These are phyloP conservation scores for Kwoniella mangroviensis DNA, from an alignment of 768 basidiomycete species.

Conservation along the genomic window DNA sequence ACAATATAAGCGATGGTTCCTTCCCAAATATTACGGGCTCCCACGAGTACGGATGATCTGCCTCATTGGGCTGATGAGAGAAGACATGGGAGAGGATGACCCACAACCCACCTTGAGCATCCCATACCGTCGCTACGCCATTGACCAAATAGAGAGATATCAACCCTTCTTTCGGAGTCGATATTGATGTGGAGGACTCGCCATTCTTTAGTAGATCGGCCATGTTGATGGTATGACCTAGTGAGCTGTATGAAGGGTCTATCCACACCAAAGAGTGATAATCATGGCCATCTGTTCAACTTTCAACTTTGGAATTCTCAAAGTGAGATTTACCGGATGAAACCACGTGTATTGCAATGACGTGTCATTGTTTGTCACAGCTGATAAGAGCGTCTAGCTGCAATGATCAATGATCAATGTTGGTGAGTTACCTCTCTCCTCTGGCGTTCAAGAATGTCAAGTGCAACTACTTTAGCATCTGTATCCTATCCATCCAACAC, in stretches of 20 bases:
- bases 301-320: neutral
- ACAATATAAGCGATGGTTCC: neutral
- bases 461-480: neutral
- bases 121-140: slow-evolving; percentile 84
- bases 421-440: no score
- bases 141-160: slow-evolving; percentile 76
- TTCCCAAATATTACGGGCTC: neutral
- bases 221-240: slow-evolving; percentile 8
- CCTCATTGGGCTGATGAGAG: neutral
- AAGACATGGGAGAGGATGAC: slow-evolving; percentile 24
- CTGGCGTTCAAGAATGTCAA: no score
- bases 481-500: neutral
- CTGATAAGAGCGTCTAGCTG: neutral
- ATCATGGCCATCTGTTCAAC: neutral
- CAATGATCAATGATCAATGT: no score
- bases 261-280: no score
- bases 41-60: neutral
- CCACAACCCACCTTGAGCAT: slow-evolving; percentile 75
- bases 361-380: neutral
- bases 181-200: slow-evolving; percentile 19
- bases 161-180: slow-evolving; percentile 20
- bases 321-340: neutral
- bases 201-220: slow-evolving; percentile 18
- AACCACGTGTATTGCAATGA: neutral
- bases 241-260: no score